Evolutionary conservation across 129 eudicot genomes (phyloP), one percentile per base, ranked within the genome.

Genomic region (Artemisia argyi): DNA sequence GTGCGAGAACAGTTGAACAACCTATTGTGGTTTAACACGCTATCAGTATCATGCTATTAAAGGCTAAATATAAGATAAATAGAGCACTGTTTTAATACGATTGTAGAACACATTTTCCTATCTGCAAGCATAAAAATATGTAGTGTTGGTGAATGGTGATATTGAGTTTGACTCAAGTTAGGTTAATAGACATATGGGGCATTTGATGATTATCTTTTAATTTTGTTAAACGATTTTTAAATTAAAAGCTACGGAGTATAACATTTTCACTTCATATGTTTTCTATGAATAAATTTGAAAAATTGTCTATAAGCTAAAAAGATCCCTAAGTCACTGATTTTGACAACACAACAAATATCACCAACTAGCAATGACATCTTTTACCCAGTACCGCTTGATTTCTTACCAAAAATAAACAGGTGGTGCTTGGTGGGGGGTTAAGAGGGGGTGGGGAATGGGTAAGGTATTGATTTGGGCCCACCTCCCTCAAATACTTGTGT

Each of bases 1-100:
- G 89, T 51, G 82, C 78, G 16, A 82, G 84, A 19, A 79, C 89
- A 3, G 86, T 82, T 18, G 89, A 85, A 59, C 89, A 81, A 20
- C 79, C 89, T 85, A 53, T 46, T 26, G 3, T 44, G 15, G 32
- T 57, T 42, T 54, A 46, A 12, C 11, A 55, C 20, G 18, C 42
- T 32, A 19, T 35, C 56, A 19, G 11, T 12, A 62, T 6, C 42
- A 15, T 65, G 14, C 5, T 17, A 62, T 6, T 57, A 15, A 17
- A 60, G 19, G 44, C 39, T 28, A 58, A 7, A 48, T 49, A 6
- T 2, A 11, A 53, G 39, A 28, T 28, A 28, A 3, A 3, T 28
- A 28, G 32, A 28, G 32, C 32, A 28, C 32, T 28, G 5, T 28
- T 28, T 28, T 5, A 28, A 28, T 28, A 28, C 32, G 32, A 28